A percentile compares a stretch with the other conserved stretches of the same genome.
Conservation (phyloP, 2,329 filamentous ascomycete species). For the Verticillium zaregamsianum region DNA sequence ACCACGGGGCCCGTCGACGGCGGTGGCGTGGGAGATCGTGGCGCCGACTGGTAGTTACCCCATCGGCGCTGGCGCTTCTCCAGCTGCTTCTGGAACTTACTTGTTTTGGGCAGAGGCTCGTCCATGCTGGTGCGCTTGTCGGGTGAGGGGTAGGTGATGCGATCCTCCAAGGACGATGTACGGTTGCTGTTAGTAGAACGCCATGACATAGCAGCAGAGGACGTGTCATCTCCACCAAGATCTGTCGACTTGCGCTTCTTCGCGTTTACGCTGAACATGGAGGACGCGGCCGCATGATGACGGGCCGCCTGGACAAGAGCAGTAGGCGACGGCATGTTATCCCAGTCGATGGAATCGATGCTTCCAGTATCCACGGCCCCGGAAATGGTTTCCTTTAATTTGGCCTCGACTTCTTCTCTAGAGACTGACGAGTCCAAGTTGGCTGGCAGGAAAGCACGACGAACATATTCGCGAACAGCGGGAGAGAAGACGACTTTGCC, state of each 20-base stretch:
- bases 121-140: constrained; percentile 42
- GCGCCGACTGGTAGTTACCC: constrained; percentile 54
- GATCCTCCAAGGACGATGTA: constrained; percentile 60
- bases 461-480: constrained; percentile 83
- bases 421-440: constrained; percentile 62
- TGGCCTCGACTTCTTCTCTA: constrained; percentile 71
- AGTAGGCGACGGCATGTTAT: constrained; percentile 77
- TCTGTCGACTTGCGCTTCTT: constrained; percentile 84
- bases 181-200: constrained; percentile 60
- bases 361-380: constrained; percentile 70
- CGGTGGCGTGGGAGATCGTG: constrained; percentile 53
- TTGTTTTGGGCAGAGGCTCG: constrained; percentile 46
- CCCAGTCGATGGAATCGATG: constrained; percentile 77
- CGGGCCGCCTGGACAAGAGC: constrained; percentile 65
- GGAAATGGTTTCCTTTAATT: constrained; percentile 82
- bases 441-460: constrained; percentile 76
- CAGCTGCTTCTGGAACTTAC: constrained; percentile 85
- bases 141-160: constrained; percentile 60
- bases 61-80: constrained; percentile 90
- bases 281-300: background rate
- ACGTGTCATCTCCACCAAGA: constrained; percentile 47
- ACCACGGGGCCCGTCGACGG: constrained; percentile 69
- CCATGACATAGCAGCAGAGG: constrained; percentile 61
- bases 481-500: constrained; percentile 74
- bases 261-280: constrained; percentile 30